Evolutionary conservation across 768 basidiomycete genomes (phyloP).

Genomic region (Suillus subluteus): DNA sequence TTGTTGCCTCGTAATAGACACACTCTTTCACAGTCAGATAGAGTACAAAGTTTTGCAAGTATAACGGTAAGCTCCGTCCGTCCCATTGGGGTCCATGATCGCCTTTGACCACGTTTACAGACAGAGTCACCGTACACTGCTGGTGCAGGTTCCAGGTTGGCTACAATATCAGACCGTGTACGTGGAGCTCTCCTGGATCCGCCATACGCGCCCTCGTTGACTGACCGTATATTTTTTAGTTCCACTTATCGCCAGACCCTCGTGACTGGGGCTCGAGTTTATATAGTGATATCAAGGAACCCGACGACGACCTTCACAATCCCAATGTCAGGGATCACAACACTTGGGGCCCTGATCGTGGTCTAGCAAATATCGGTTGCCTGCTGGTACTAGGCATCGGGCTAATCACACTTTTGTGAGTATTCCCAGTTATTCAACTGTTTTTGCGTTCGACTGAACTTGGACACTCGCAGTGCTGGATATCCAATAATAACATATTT

Average conservation of each 20-base stretch:
- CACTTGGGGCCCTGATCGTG: slow-evolving; percentile 40
- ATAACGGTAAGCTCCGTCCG: slow-evolving; percentile 21
- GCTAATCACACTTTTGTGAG: slow-evolving; percentile 64
- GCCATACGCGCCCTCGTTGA: neutral
- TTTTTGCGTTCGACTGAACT: neutral
- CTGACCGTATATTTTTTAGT: slow-evolving; percentile 41
- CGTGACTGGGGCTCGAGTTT: slow-evolving; percentile 66
- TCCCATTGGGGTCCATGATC: neutral
- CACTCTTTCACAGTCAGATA: slow-evolving; percentile 22
- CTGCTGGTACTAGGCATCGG: slow-evolving; percentile 54
- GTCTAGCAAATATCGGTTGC: slow-evolving; percentile 74
- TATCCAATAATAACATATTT: slow-evolving; percentile 48
- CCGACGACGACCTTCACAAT: slow-evolving; percentile 76
- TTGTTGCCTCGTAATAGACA: slow-evolving; percentile 16
- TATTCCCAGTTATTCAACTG: neutral
- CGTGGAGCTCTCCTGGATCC: neutral
- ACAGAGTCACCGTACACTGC: slow-evolving; percentile 44
- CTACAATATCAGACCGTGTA: slow-evolving; percentile 50
- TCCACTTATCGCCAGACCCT: slow-evolving; percentile 67
- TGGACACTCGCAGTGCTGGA: slow-evolving; percentile 38
- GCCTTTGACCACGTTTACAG: slow-evolving; percentile 16
- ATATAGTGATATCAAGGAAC: slow-evolving; percentile 56
- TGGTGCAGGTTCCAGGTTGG: slow-evolving; percentile 39
- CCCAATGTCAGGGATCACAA: slow-evolving; percentile 46
- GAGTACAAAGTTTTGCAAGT: slow-evolving; percentile 31